Percentiles rank a stretch among this genome's conserved stretches.
phyloP scores from a whole-genome alignment of 2,329 filamentous ascomycete species.

The Fusarium coicis region DNA sequence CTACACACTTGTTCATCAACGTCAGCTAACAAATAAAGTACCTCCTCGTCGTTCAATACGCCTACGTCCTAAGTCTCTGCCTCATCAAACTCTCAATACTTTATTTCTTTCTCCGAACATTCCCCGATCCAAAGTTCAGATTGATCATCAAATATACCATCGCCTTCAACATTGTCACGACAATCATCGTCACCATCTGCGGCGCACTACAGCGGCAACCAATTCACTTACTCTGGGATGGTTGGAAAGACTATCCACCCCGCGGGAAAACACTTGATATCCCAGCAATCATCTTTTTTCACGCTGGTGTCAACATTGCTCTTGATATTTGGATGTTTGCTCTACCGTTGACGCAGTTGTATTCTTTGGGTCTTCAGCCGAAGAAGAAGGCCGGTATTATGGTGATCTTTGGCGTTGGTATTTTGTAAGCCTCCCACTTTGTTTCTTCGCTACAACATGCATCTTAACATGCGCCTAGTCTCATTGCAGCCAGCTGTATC shows the following conservation, averaged over 20 bases:
- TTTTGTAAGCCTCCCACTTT: not conserved
- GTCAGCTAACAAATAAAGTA: not conserved
- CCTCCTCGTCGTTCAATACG: not conserved
- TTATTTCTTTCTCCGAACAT: not conserved
- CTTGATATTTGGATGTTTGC: constrained; percentile 14
- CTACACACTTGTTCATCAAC: rapidly evolving
- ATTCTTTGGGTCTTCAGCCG: not conserved
- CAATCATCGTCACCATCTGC: not conserved
- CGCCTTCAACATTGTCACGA: not conserved
- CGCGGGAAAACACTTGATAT: not conserved
- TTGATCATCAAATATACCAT: not conserved
- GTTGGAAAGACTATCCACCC: not conserved
- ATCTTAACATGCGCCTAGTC: not conserved
- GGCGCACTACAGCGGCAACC: not conserved
- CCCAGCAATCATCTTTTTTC: not conserved
- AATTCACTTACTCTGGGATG: not conserved
- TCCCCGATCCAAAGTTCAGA: not conserved
- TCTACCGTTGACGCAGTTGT: not conserved
- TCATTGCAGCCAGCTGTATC: constrained; percentile 9
- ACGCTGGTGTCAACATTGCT: not conserved
- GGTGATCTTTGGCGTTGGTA: not conserved
- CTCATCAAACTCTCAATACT: constrained; percentile 9
- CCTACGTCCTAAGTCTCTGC: not conserved
- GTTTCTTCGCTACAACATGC: rapidly evolving
- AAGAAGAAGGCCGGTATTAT: constrained; percentile 4